A percentile compares a stretch with the other conserved stretches of the same genome.
Evolutionary conservation across 148 eudicot genomes (phyloP).

Genomic region (Rhododendron kiyosumense): DNA sequence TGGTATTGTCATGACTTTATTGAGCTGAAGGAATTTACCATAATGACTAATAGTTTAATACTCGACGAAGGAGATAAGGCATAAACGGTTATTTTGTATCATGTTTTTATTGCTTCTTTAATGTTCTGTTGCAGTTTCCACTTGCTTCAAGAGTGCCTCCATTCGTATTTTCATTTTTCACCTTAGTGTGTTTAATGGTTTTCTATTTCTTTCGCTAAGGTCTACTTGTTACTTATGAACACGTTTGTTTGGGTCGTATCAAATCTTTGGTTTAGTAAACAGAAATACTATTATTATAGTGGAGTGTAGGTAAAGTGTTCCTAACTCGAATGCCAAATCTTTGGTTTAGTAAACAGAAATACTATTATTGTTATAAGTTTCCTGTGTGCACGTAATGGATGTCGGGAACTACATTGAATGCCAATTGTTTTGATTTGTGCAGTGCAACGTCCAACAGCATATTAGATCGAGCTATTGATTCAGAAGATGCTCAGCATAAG

Average conservation of each 20-base stretch:
- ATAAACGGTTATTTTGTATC: not conserved
- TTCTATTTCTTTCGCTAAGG: no score
- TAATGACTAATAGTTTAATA: no score
- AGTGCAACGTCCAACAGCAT: conserved; percentile 91
- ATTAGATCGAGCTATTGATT: conserved; percentile 85
- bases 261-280: no score
- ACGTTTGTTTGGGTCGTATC: not conserved
- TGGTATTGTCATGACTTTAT: no score
- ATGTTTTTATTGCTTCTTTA: not conserved
- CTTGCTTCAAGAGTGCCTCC: not conserved
- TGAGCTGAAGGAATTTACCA: no score
- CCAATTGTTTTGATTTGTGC: conserved; percentile 8
- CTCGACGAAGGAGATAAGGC: not conserved
- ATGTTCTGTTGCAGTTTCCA: not conserved
- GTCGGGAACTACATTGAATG: not conserved
- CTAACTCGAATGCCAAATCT: no score
- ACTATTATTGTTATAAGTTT: not conserved
- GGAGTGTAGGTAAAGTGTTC: not conserved
- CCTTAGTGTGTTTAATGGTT: not conserved
- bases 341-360: no score
- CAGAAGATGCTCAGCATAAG: conserved; percentile 92
- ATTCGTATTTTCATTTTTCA: not conserved
- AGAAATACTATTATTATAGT: not conserved
- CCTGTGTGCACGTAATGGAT: not conserved
- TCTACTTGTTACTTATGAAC: no score